These are phyloP conservation scores for Cairneyella variabilis DNA, from an alignment of 495 filamentous ascomycete genomes.

Conservation along the genomic window DNA sequence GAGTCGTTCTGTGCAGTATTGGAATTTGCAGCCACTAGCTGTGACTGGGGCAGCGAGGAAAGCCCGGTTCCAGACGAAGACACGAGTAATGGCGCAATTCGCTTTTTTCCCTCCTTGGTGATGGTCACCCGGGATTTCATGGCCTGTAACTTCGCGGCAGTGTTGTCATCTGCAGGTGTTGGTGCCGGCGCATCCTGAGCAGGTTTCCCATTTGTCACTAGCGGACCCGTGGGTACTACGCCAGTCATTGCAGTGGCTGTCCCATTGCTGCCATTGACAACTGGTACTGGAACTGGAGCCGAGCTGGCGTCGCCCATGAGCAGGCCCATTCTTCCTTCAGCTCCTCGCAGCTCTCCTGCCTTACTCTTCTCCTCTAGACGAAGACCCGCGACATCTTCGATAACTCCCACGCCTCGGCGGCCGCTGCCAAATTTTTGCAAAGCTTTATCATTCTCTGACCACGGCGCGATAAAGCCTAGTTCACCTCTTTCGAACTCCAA, in stretches of 20 bases:
- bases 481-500: slow-evolving; percentile 70
- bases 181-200: slow-evolving; percentile 4
- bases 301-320: slow-evolving; percentile 79
- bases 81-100: slow-evolving; percentile 86
- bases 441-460: slow-evolving; percentile 87
- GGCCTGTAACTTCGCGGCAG: slow-evolving; percentile 66
- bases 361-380: slow-evolving; percentile 89
- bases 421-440: slow-evolving; percentile 90
- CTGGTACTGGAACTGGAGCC: slow-evolving; percentile 1
- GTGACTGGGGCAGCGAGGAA: slow-evolving; percentile 81
- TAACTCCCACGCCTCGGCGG: slow-evolving; percentile 77
- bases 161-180: slow-evolving; percentile 40
- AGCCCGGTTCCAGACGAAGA: slow-evolving; percentile 79
- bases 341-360: slow-evolving; percentile 79
- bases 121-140: slow-evolving; percentile 89
- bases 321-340: slow-evolving; percentile 93
- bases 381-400: slow-evolving; percentile 84
- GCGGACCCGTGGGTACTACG: slow-evolving; percentile 10
- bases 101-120: slow-evolving; percentile 95
- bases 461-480: slow-evolving; percentile 64
- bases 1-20: slow-evolving; percentile 63
- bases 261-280: slow-evolving; percentile 23
- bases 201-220: slow-evolving; percentile 17
- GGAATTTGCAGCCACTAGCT: slow-evolving; percentile 68
- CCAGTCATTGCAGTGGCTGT: slow-evolving; percentile 14